These are phyloP conservation scores for Magnolia sinica DNA, from an alignment of 164 flowering plant genomes.

Conservation along the genomic window DNA sequence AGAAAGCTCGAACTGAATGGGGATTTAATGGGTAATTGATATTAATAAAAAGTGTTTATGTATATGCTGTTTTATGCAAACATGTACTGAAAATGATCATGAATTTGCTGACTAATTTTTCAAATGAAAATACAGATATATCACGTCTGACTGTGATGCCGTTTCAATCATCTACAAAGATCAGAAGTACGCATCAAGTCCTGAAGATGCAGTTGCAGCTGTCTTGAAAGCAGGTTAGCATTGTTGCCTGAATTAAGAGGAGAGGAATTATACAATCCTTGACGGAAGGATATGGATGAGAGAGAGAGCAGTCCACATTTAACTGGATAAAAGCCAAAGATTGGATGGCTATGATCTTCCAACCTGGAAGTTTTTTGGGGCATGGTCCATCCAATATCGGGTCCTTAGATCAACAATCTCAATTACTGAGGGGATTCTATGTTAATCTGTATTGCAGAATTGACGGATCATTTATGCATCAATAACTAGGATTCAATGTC, in stretches of 20 bases:
- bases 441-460: too few relatives aligned
- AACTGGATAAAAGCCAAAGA: background rate
- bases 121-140: constrained; percentile 50
- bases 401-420: background rate
- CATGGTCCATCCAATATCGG: background rate
- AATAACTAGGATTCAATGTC: too few relatives aligned
- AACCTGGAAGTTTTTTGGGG: background rate
- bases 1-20: constrained; percentile 70
- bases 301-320: background rate
- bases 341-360: background rate
- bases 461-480: too few relatives aligned
- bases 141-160: constrained; percentile 96
- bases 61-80: background rate
- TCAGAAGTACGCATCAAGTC: constrained; percentile 53
- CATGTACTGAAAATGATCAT: background rate
- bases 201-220: constrained; percentile 83
- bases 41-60: background rate
- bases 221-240: constrained; percentile 78
- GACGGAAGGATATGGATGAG: too few relatives aligned
- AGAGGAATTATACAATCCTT: background rate
- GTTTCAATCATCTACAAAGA: constrained; percentile 74
- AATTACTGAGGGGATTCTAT: background rate
- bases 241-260: background rate
- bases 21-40: constrained; percentile 73
- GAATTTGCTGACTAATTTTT: background rate